Evolutionary conservation across 768 basidiomycete species (phyloP), one percentile per base, ranked within the genome.

Genomic region (Lentinula raphanica): DNA sequence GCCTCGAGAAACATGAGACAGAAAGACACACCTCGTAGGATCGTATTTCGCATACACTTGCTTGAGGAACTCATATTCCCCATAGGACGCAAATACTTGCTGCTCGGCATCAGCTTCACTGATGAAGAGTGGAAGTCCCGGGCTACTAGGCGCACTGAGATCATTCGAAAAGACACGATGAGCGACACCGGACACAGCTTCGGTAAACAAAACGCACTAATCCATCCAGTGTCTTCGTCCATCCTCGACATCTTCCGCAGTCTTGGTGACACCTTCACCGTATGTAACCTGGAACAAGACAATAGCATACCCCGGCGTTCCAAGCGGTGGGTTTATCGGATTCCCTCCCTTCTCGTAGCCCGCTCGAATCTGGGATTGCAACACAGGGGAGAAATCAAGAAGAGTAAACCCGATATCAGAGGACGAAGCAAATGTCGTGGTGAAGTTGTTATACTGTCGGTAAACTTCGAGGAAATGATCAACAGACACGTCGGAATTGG

Each of bases 31-130:
- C 76, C 75, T 63, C 2, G 68, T 71, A 23, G 76, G 76, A 61
- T 79, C 77, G 56, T 79, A 79, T 59, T 78, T 79, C 5, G 65
- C 64, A 60, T 78, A 77, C 0, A 71, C 74, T 11, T 60, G 49
- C 50, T 68, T 71, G 61, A 79, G 57, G 44, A 72, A 69, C 9
- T 72, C 66, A 49, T 68, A 76, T 12, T 67, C 63, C 4, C 74
- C 74, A 61, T 79, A 79, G 15, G 73, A 74, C n/a, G 67, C 62
- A 55, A 76, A 79, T 1, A 73, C 72, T 28, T 72, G 66, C 58
- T 79, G 76, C 0, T 54, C 51, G 5, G 67, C 67, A 58, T 76
- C 76, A 42, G 71, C 73, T 63, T 79, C 76, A 48, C 72, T 74
- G 23, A 79, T 63, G 58, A 73, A 76, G 3, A 77, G 64, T 11